Conservation (phyloP, 805 yeast genomes). For the Candida hungchunana region DNA sequence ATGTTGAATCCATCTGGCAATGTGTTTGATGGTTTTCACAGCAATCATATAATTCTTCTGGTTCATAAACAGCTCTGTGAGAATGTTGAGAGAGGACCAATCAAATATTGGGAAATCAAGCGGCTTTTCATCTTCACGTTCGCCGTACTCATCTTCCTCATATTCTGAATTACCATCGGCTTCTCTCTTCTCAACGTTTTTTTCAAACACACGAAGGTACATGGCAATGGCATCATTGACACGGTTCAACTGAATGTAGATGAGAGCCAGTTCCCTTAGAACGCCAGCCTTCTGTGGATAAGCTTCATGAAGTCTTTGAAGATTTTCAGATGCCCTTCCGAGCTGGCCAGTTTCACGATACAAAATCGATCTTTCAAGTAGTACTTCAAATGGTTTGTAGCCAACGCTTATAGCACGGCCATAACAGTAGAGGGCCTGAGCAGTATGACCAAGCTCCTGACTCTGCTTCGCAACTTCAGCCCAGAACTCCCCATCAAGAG, state of each 20-base stretch:
- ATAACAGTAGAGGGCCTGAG: constrained; percentile 79
- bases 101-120: constrained; percentile 52
- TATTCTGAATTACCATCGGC: constrained; percentile 6
- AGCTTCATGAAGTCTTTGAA: constrained; percentile 50
- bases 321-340: constrained; percentile 71
- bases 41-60: constrained; percentile 63
- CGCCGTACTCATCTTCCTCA: constrained; percentile 23
- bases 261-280: constrained; percentile 55
- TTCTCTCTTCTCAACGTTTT: constrained; percentile 45
- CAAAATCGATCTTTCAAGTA: constrained; percentile 62
- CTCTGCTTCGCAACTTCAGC: constrained; percentile 68
- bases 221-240: constrained; percentile 70
- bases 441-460: constrained; percentile 57
- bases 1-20: constrained; percentile 78
- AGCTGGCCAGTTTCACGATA: constrained; percentile 62
- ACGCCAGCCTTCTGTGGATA: constrained; percentile 59
- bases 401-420: constrained; percentile 52
- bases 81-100: constrained; percentile 85
- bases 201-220: constrained; percentile 59
- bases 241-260: constrained; percentile 47
- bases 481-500: constrained; percentile 77
- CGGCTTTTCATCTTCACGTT: constrained; percentile 21
- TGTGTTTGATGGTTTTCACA: constrained; percentile 58
- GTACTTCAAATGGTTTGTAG: constrained; percentile 46
- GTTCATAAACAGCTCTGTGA: constrained; percentile 73